Percentiles rank a stretch among this genome's conserved stretches.
These are phyloP conservation scores for Trichocomaceae sp. DNA, from an alignment of 2,329 filamentous ascomycete species.

Conservation along the genomic window DNA sequence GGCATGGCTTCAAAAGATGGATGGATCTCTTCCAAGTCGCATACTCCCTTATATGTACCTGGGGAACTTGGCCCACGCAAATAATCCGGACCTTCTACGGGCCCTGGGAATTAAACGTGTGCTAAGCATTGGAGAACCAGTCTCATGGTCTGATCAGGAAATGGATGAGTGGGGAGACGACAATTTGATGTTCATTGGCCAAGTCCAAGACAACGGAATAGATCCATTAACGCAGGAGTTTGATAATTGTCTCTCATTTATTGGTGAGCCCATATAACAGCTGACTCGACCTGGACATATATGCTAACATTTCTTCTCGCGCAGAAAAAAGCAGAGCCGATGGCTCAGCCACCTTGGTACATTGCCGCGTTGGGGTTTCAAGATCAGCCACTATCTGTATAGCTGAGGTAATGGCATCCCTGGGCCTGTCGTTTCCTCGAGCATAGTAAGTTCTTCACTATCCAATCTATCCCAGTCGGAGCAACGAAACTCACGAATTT, in stretches of 20 bases:
- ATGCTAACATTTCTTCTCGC: neutral
- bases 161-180: constrained; percentile 66
- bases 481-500: neutral
- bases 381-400: constrained; percentile 96
- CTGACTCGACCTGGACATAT: neutral
- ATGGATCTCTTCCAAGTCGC: constrained; percentile 84
- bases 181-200: constrained; percentile 72
- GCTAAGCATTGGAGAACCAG: constrained; percentile 83
- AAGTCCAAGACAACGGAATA: constrained; percentile 94
- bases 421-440: constrained; percentile 75
- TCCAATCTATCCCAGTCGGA: neutral
- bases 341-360: constrained; percentile 80
- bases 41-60: constrained; percentile 93
- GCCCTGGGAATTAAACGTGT: constrained; percentile 80
- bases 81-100: constrained; percentile 76
- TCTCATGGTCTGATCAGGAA: constrained; percentile 70
- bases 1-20: constrained; percentile 72
- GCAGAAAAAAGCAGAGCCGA: constrained; percentile 70
- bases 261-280: constrained; percentile 56
- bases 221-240: constrained; percentile 86
- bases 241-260: constrained; percentile 78
- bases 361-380: constrained; percentile 93
- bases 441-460: constrained; percentile 59
- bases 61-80: constrained; percentile 86
- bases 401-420: constrained; percentile 88